phyloP scores from a whole-genome alignment of 2,329 filamentous ascomycete genomes.

The Venturia aucupariae region DNA sequence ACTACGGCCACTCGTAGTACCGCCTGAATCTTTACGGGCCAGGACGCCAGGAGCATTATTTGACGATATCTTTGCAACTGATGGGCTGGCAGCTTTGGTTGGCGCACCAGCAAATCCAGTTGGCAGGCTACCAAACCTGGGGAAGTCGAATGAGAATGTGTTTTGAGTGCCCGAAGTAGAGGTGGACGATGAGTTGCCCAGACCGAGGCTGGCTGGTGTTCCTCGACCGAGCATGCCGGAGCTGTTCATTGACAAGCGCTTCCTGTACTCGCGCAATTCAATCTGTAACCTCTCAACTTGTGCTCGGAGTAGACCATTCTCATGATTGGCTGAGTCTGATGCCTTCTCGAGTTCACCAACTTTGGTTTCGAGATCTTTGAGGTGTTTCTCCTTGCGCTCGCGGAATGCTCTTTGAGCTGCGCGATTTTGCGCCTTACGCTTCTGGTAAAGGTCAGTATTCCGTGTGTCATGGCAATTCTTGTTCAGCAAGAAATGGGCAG shows the following conservation, averaged over 20 bases:
- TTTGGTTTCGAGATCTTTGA: conserved; percentile 72
- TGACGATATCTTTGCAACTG: conserved; percentile 16
- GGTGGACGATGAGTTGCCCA: conserved; percentile 36
- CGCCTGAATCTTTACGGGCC: conserved; percentile 25
- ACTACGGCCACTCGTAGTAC: conserved; percentile 19
- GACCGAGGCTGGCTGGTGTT: conserved; percentile 36
- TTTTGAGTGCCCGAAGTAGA: conserved; percentile 37
- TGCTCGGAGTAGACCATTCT: conserved; percentile 75
- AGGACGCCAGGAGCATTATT: conserved; percentile 20
- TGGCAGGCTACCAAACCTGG: conserved; percentile 74
- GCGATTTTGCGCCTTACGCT: conserved; percentile 91
- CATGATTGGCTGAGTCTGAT: conserved; percentile 71
- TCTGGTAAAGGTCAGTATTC: conserved; percentile 43
- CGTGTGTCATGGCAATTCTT: background rate
- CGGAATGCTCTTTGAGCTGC: conserved; percentile 89
- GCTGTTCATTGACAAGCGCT: conserved; percentile 60
- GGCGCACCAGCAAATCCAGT: conserved; percentile 42
- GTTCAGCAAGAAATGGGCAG: background rate
- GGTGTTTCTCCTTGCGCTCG: conserved; percentile 86
- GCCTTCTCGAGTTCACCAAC: conserved; percentile 63
- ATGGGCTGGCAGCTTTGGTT: conserved; percentile 23
- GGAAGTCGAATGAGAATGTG: conserved; percentile 93
- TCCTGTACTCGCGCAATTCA: conserved; percentile 85
- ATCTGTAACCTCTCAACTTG: conserved; percentile 79
- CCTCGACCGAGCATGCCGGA: conserved; percentile 35